These are phyloP conservation scores for Hygrophorus pudorinus DNA, from an alignment of 768 basidiomycete species.

Conservation along the genomic window DNA sequence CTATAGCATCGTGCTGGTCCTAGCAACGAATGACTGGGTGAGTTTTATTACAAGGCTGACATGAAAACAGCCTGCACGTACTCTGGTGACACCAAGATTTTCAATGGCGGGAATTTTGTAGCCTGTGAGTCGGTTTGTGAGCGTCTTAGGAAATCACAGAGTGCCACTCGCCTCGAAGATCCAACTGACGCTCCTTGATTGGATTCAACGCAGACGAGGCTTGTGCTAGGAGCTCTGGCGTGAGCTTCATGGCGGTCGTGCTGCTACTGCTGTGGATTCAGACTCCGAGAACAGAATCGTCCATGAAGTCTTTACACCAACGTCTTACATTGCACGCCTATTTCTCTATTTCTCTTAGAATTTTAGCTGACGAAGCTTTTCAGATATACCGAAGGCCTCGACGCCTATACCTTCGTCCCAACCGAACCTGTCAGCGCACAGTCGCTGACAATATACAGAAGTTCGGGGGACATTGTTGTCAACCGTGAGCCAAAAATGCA, in stretches of 20 bases:
- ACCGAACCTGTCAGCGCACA: constrained; percentile 47
- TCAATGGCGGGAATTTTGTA: constrained; percentile 94
- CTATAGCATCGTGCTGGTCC: constrained; percentile 93
- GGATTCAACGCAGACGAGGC: constrained; percentile 72
- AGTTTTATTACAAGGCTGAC: constrained; percentile 11
- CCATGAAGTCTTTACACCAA: constrained; percentile 64
- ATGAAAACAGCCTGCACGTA: constrained; percentile 24
- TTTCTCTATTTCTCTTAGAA: constrained; percentile 10
- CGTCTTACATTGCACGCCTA: constrained; percentile 56
- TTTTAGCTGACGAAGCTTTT: constrained; percentile 1
- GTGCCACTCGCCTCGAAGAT: constrained; percentile 63
- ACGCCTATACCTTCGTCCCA: constrained; percentile 74
- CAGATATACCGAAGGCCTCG: constrained; percentile 62
- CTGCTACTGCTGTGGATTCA: constrained; percentile 3
- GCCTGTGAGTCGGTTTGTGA: constrained; percentile 37
- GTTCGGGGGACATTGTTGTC: constrained; percentile 66
- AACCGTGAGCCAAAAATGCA: constrained; percentile 37
- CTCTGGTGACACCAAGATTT: constrained; percentile 91
- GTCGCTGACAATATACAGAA: constrained; percentile 61
- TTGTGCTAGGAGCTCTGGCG: constrained; percentile 85
- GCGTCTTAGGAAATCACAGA: constrained; percentile 10
- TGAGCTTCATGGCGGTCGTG: constrained; percentile 63
- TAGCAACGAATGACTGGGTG: constrained; percentile 19
- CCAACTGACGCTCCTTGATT: constrained; percentile 82
- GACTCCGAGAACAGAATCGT: constrained; percentile 12